Base-by-base conservation (phyloP, 31 red algal species). In the Asparagopsis taxiformis region DNA sequence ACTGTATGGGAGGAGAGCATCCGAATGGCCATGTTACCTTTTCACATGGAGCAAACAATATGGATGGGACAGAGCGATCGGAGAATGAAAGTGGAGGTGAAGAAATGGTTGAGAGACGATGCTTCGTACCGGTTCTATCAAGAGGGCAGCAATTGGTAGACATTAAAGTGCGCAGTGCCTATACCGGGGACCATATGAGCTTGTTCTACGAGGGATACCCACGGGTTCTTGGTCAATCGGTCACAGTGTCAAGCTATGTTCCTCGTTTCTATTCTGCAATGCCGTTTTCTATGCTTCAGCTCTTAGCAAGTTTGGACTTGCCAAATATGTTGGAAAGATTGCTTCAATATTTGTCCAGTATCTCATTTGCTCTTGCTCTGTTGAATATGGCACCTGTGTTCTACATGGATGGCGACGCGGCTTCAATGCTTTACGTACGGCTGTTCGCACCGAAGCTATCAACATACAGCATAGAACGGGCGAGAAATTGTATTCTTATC, bases 371-470 rank as follows among this genome's bases (percentile, higher is more conserved):
- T 41, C 54, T 94, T 4, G 82, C 91, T 2, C 25, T 81, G 6
- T 37, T 87, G 9, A 94, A 94, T 51, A 88, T 94, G 82, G 82
- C 83, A 16, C 91, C 91, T 16, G 91, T 81, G 20, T 20, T 80
- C 31, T 81, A 55, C 13, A 59, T 94, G n/a, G 91, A 94, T 62
- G 91, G 91, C 16, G 68, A 94, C 30, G 35, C 77, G 13, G n/a
- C 69, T 22, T 31, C 50, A 22, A 61, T 31, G 16, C 10, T 87
- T 51, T 72, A 75, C 62, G 15, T 93, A 24, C 26, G 31, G 34
- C 13, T 75, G 32, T 0, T 93, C 11, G 57, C 46, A 1, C 64
- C 21, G 2, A 34, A 37, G 1, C 32, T 72, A 31, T 51, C 54
- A 22, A 22, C 55, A 28, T n/a, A 62, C 13, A 23, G 44, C 11